phyloP scores from a whole-genome alignment of 192 early-diverging fungal species.

The Coemansia sp. region DNA sequence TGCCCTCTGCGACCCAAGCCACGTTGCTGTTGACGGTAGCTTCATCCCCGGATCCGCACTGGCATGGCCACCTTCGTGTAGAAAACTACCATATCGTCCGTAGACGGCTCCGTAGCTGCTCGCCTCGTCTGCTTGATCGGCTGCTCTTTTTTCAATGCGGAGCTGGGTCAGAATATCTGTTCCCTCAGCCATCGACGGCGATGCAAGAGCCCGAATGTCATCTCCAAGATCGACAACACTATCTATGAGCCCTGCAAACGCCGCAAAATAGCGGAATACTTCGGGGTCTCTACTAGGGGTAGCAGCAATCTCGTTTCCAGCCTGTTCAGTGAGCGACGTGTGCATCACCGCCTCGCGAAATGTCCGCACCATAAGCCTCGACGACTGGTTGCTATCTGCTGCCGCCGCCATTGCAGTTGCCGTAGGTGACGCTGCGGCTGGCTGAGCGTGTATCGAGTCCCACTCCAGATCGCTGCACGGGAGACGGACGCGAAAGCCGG shows the following conservation, averaged over 20 bases:
- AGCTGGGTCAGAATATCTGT: conserved; percentile 40
- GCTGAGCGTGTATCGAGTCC: conserved; percentile 41
- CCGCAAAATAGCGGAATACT: conserved; percentile 31
- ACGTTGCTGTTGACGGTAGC: conserved; percentile 21
- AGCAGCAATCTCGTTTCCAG: conserved; percentile 29
- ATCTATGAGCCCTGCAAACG: conserved; percentile 43
- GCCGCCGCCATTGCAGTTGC: conserved; percentile 1
- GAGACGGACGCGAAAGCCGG: conserved; percentile 40
- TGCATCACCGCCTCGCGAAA: conserved; percentile 53
- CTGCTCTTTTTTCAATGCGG: conserved; percentile 20
- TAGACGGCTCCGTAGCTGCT: conserved; percentile 1
- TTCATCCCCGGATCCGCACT: background rate
- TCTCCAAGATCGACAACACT: conserved; percentile 44
- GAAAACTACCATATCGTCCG: conserved; percentile 10
- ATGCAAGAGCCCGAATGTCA: conserved; percentile 38
- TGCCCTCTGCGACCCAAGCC: conserved; percentile 34
- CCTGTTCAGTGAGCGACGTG: conserved; percentile 41
- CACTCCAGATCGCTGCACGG: conserved; percentile 52
- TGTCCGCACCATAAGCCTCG: conserved; percentile 48
- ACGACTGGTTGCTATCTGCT: conserved; percentile 11
- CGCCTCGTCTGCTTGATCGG: background rate
- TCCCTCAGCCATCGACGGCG: conserved; percentile 39
- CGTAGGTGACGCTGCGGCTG: conserved; percentile 24
- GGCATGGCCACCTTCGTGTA: background rate
- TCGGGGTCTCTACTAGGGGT: conserved; percentile 36